These are phyloP conservation scores for Hypoxylon sp. DNA, from an alignment of 2,329 filamentous ascomycete genomes.

Conservation along the genomic window DNA sequence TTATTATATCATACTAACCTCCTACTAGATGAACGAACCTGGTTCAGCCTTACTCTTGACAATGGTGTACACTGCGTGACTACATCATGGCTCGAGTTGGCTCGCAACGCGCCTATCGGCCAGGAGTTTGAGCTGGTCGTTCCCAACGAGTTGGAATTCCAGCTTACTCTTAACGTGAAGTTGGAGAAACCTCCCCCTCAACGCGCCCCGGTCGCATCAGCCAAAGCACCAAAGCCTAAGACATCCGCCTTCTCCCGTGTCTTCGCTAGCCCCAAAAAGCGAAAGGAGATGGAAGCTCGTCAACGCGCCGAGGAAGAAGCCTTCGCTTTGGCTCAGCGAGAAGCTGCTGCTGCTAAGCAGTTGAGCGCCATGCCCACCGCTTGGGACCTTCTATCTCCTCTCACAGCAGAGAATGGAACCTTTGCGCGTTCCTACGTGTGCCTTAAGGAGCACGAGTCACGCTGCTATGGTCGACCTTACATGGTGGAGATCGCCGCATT, in stretches of 20 bases:
- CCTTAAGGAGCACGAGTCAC: slow-evolving; percentile 89
- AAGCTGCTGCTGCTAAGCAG: slow-evolving; percentile 74
- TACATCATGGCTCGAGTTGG: slow-evolving; percentile 93
- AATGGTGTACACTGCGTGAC: slow-evolving; percentile 98
- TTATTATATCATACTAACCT: slow-evolving; percentile 39
- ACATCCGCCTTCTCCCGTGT: slow-evolving; percentile 91
- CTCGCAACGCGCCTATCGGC: slow-evolving; percentile 91
- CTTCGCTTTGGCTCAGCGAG: slow-evolving; percentile 73
- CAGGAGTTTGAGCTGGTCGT: slow-evolving; percentile 99
- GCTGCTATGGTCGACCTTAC: slow-evolving; percentile 89
- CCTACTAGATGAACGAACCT: slow-evolving; percentile 82
- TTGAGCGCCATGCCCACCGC: slow-evolving; percentile 76
- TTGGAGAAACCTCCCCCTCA: slow-evolving; percentile 82
- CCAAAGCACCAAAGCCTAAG: slow-evolving; percentile 78
- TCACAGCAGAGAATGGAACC: slow-evolving; percentile 91
- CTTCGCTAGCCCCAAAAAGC: slow-evolving; percentile 95
- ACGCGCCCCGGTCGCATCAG: slow-evolving; percentile 68
- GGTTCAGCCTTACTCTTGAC: slow-evolving; percentile 97
- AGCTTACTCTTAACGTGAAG: slow-evolving; percentile 96
- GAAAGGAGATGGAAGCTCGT: slow-evolving; percentile 90
- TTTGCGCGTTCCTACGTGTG: slow-evolving; percentile 96
- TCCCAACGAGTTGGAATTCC: slow-evolving; percentile 97
- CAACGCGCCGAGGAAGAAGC: slow-evolving; percentile 87
- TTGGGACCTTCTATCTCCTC: slow-evolving; percentile 88
- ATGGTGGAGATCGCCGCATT: slow-evolving; percentile 93